Evolutionary conservation across 225 moss, liverwort and hornwort species (phyloP).

Genomic region (Physcomitrellopsis africana): DNA sequence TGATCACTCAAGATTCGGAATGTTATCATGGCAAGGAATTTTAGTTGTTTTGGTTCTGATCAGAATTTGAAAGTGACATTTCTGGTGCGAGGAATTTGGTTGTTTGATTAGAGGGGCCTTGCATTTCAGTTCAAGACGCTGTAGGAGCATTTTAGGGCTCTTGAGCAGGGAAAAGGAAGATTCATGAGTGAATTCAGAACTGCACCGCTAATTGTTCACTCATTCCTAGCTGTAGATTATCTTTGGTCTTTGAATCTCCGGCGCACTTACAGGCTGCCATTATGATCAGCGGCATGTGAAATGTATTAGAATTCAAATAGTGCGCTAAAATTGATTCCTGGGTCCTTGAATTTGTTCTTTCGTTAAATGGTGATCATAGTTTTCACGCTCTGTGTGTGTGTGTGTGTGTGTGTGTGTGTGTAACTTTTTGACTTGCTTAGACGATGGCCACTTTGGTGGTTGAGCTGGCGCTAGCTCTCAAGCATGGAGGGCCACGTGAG

Average conservation of each 20-base stretch:
- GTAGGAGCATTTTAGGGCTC: conserved; percentile 19
- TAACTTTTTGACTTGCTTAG: conserved; percentile 17
- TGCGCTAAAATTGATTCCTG: too few relatives aligned
- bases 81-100: background rate
- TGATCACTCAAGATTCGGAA: background rate
- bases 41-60: background rate
- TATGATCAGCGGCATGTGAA: conserved; percentile 1
- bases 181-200: background rate
- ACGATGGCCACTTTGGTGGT: conserved; percentile 50
- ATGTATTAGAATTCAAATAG: background rate
- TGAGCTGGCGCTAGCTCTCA: conserved; percentile 30
- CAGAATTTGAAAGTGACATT: background rate
- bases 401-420: background rate
- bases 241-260: background rate
- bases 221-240: background rate
- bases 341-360: too few relatives aligned
- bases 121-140: background rate
- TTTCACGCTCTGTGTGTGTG: background rate
- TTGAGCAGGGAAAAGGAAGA: background rate
- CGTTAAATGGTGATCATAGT: background rate
- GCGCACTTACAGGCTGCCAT: background rate
- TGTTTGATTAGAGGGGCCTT: background rate
- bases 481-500: conserved; percentile 27
- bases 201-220: background rate
- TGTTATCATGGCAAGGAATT: background rate